Conservation (phyloP, 2,329 filamentous ascomycete species). For the Elsinoe fawcettii region DNA sequence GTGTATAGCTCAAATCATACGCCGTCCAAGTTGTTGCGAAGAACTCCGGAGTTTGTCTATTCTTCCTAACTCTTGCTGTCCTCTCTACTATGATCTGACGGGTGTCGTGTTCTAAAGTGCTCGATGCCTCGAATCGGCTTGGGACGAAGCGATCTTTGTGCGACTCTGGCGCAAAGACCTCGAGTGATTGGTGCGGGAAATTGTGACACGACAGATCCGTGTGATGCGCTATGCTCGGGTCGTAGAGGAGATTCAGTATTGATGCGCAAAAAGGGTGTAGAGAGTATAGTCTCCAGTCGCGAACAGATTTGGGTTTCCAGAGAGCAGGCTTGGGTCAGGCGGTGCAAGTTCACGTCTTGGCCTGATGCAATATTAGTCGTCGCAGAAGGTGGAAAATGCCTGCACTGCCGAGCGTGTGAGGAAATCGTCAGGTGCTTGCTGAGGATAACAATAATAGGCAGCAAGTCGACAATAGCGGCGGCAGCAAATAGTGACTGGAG, state of each 20-base stretch:
- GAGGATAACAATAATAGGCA: neutral
- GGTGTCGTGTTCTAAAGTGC: neutral
- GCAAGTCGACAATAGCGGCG: neutral
- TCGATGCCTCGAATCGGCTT: neutral
- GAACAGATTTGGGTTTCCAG: neutral
- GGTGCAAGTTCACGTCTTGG: constrained; percentile 8
- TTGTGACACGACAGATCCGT: constrained; percentile 7
- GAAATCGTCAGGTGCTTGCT: neutral
- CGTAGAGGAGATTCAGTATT: neutral
- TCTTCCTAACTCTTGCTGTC: neutral
- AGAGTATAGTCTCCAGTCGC: neutral
- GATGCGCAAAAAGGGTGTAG: neutral
- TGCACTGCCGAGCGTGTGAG: neutral
- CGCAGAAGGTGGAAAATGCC: neutral
- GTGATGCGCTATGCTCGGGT: neutral
- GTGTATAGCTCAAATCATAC: neutral
- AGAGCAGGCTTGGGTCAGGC: constrained; percentile 9
- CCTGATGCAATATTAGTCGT: neutral
- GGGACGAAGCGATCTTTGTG: constrained; percentile 10
- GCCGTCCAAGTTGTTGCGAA: neutral
- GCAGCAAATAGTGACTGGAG: neutral
- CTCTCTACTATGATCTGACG: neutral
- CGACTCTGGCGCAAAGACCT: neutral
- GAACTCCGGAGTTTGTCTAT: neutral
- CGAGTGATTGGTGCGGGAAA: neutral